Percentiles rank a stretch among this genome's conserved stretches.
These are phyloP conservation scores for Penicillium crystallinum DNA, from an alignment of 495 filamentous ascomycete genomes.

Conservation along the genomic window DNA sequence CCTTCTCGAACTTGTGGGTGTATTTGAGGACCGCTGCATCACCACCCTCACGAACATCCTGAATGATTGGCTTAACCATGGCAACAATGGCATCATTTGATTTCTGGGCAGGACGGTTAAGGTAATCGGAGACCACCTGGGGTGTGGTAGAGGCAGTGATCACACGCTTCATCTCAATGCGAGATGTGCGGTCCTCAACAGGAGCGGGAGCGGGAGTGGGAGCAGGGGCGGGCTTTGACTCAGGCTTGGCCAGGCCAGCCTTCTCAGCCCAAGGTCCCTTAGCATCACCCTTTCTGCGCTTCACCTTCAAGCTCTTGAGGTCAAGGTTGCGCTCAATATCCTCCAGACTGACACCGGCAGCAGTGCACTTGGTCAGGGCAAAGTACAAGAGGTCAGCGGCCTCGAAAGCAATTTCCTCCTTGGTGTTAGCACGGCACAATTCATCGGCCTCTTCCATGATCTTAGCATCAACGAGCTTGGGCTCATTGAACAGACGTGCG, in stretches of 20 bases:
- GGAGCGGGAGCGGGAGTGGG: slow-evolving; percentile 36
- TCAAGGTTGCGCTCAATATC: slow-evolving; percentile 91
- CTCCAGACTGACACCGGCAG: slow-evolving; percentile 73
- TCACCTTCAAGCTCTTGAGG: slow-evolving; percentile 89
- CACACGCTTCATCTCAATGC: slow-evolving; percentile 78
- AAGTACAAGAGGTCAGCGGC: slow-evolving; percentile 96
- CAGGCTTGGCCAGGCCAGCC: slow-evolving; percentile 54
- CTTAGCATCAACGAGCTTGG: slow-evolving; percentile 84
- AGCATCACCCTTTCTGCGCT: slow-evolving; percentile 84
- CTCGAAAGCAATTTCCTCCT: slow-evolving; percentile 84
- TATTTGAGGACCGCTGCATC: slow-evolving; percentile 85
- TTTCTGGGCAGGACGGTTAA: slow-evolving; percentile 86
- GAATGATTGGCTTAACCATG: slow-evolving; percentile 86
- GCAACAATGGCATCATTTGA: slow-evolving; percentile 84
- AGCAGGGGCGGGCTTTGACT: slow-evolving; percentile 35
- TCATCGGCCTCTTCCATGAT: slow-evolving; percentile 98
- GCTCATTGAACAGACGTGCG: slow-evolving; percentile 82
- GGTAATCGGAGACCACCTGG: slow-evolving; percentile 59
- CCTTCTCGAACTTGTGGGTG: slow-evolving; percentile 96
- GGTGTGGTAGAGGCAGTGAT: slow-evolving; percentile 56
- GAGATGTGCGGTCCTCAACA: slow-evolving; percentile 51
- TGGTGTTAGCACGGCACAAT: slow-evolving; percentile 76
- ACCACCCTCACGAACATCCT: slow-evolving; percentile 71
- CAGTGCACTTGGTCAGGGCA: slow-evolving; percentile 79
- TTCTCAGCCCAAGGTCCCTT: slow-evolving; percentile 86